Conservation (phyloP, 495 filamentous ascomycete genomes). For the Aspergillus indologenus region DNA sequence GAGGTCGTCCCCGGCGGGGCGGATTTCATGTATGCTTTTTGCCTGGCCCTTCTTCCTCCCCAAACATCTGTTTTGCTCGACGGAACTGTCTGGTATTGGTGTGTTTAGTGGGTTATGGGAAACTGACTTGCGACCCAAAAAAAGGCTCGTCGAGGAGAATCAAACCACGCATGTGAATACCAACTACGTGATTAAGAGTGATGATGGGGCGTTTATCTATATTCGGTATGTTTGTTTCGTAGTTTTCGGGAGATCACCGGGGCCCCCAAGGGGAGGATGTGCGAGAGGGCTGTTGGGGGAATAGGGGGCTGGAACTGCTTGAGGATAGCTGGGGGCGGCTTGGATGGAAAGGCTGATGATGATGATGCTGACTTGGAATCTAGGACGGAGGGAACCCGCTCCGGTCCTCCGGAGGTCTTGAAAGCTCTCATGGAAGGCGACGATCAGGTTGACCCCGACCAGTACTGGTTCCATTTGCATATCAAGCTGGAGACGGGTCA, state of each 20-base stretch:
- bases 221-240: constrained; percentile 21
- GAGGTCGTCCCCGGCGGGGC: constrained; percentile 31
- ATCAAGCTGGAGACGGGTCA: constrained; percentile 31
- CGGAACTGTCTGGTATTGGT: no score
- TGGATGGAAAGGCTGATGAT: not conserved
- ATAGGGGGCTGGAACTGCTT: no score
- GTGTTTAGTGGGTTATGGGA: no score
- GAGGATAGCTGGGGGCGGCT: no score
- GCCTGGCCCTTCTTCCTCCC: no score
- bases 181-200: constrained; percentile 30
- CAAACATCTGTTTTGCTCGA: no score
- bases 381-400: constrained; percentile 29
- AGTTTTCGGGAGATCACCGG: no score
- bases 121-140: not conserved
- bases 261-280: no score
- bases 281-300: no score
- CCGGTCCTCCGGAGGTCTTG: constrained; percentile 29
- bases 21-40: constrained; percentile 26
- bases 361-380: not conserved
- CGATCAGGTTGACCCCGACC: constrained; percentile 24
- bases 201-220: constrained; percentile 29
- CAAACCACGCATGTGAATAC: constrained; percentile 32
- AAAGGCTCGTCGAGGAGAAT: constrained; percentile 29
- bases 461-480: constrained; percentile 35
- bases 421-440: constrained; percentile 29